Conservation (phyloP, 176 grass and related monocot species). For the Metroxylon sagu region DNA sequence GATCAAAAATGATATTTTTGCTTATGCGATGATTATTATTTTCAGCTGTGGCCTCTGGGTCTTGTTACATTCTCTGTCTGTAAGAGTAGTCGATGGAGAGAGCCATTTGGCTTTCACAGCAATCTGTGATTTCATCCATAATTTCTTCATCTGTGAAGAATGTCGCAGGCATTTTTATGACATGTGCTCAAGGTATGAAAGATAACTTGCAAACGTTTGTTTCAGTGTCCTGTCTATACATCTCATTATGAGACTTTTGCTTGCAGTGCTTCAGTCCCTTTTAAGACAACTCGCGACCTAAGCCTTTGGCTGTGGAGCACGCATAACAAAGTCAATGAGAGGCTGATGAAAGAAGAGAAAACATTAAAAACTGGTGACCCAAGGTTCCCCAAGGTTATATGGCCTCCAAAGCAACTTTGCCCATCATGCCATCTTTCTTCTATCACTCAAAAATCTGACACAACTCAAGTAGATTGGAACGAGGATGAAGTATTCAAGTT, state of each 20-base stretch:
- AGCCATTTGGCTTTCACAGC: constrained; percentile 71
- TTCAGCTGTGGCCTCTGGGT: constrained; percentile 90
- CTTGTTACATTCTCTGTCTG: constrained; percentile 77
- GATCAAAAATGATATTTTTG: neutral
- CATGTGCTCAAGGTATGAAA: constrained; percentile 72
- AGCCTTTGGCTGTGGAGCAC: constrained; percentile 82
- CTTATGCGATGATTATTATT: constrained; percentile 5
- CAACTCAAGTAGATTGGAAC: constrained; percentile 56
- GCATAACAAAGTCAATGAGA: constrained; percentile 96
- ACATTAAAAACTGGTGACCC: constrained; percentile 55
- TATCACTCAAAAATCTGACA: constrained; percentile 17
- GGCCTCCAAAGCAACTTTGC: constrained; percentile 76
- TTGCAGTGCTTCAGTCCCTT: constrained; percentile 63
- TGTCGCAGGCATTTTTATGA: constrained; percentile 81
- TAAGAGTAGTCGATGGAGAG: constrained; percentile 73
- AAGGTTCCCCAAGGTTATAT: constrained; percentile 71
- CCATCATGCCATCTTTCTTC: constrained; percentile 60
- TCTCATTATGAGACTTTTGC: constrained; percentile 13
- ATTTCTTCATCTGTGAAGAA: constrained; percentile 92
- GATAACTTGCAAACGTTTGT: neutral
- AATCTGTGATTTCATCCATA: constrained; percentile 95
- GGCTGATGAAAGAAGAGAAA: constrained; percentile 88
- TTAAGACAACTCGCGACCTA: constrained; percentile 66
- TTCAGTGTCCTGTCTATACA: neutral
- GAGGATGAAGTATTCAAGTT: constrained; percentile 81